Evolutionary conservation across 2,329 filamentous ascomycete genomes (phyloP), one percentile per base, ranked within the genome.

Genomic region (Stagonosporopsis cucurbitacearum): DNA sequence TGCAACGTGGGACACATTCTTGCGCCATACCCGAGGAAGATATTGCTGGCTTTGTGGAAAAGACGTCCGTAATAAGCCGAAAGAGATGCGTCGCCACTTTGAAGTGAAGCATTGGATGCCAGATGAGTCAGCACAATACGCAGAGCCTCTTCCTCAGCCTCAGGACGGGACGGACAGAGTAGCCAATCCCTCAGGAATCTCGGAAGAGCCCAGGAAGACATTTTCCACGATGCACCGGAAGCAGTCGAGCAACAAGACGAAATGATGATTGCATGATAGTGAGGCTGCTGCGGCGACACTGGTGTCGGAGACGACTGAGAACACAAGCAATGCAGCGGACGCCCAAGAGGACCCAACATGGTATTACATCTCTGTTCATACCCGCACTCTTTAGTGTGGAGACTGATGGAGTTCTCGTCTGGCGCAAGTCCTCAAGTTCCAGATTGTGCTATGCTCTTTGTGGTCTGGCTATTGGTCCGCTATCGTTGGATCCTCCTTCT

Each of bases 11-110:
- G 42, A 23, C 6, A 39, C 35, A 0, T 66, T 62, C 19, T 42
- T 67, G 17, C 41, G 41, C 15, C 28, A 20, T 0, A 33, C 49
- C 6, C 46, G 33, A 22, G 62, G 60, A 2, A 32, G 51, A 2
- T 19, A 53, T 15, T 66, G 64, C 36, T 53, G 57, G 33, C 55
- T 66, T 7, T 66, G 62, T 28, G 47, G 48, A 3, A 26, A 41
- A n/a, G 9, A 0, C 2, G 41, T 57, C 20, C 1, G 13, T 1
- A 59, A 54, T 15, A 62, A 62, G 47, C 20, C 11, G 8, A 50
- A 28, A 32, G 22, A 56, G 12, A 46, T 57, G 39, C 47, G 42
- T 8, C 45, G 45, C 30, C 62, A 66, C 40, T 66, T 65, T 35
- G 43, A 54, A 3, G 41, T 26, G 3, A 15, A 43, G 22, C 62